Evolutionary conservation across 768 basidiomycete species (phyloP), one percentile per base, ranked within the genome.

Genomic region (Clathrus columnatus): DNA sequence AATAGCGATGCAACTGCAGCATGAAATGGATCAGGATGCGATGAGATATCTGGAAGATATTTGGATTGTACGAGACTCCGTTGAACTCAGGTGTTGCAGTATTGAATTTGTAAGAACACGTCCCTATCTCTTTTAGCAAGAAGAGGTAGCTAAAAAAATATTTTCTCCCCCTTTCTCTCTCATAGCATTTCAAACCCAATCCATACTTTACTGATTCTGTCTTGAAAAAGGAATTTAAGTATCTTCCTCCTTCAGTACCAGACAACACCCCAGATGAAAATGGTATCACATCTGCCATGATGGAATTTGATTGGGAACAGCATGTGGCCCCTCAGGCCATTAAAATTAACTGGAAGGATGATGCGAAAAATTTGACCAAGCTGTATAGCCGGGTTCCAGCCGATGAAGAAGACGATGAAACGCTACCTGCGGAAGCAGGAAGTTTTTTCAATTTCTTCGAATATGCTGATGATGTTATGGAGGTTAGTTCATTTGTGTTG

Each of bases 391-490:
- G 83, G 29, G 76, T 80, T 52, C 62, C 66, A 28, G 82, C 74
- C 49, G 82, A 81, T 7, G 63, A 60, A 21, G 79, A 78, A 23
- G 87, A 85, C 17, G 69, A 65, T 4, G 78, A 80, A 23, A 84
- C 84, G 28, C 61, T 77, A 51, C 71, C 76, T 42, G 74, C 78
- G 23, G 90, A 92, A 48, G 70, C 77, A 48, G 90, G 90, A 54
- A 88, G 83, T 64, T 90, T 92, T 74, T 92, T 92, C 78, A 90
- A 91, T 72, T 85, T 86, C 65, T 91, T 92, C 59, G 89, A 87
- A 69, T 64, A 75, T 58, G 73, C 75, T 10, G 64, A 72, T 36
- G 89, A 91, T 64, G 76, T 79, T 14, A 78, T 74, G 58, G 85
- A 89, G 60, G 89, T 89, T 65, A 72, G 80, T 69, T 56, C 7